Evolutionary conservation across 208 protist species (phyloP).

Genomic region (Vickermania ingenoplastis): DNA sequence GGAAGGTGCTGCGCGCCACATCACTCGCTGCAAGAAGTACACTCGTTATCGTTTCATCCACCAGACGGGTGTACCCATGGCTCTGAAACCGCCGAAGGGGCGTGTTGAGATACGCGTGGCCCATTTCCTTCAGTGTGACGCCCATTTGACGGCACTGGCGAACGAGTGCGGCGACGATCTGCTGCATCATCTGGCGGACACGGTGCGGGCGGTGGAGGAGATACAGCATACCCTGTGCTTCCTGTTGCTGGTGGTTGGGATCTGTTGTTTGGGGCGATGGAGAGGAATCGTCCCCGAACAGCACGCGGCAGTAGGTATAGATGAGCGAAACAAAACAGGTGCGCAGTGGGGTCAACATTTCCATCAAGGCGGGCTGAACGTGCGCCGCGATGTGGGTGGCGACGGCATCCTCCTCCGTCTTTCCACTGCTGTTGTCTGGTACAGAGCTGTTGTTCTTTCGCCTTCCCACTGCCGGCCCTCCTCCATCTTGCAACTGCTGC

Average conservation of each 20-base stretch:
- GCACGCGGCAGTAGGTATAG: conserved; percentile 22
- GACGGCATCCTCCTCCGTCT: conserved; percentile 6
- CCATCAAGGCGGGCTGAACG: conserved; percentile 65
- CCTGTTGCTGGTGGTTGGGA: neutral
- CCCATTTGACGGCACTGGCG: neutral
- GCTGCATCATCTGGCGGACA: neutral
- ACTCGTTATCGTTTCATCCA: neutral
- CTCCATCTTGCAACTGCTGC: conserved; percentile 18
- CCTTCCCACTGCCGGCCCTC: conserved; percentile 11
- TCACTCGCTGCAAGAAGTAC: neutral
- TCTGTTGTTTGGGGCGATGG: neutral
- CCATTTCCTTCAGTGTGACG: neutral
- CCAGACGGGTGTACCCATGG: neutral
- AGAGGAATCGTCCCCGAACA: conserved; percentile 24
- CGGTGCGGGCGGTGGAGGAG: neutral
- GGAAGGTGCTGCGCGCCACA: neutral
- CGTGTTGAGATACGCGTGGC: neutral
- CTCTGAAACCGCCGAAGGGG: neutral
- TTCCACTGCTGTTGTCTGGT: conserved; percentile 8
- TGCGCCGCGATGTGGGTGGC: conserved; percentile 39
- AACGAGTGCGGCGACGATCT: neutral
- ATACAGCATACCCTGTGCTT: neutral
- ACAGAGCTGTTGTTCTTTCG: too few relatives aligned
- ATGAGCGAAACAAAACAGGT: conserved; percentile 30
- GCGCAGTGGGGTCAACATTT: conserved; percentile 36